Evolutionary conservation across 2,329 filamentous ascomycete genomes (phyloP).

Genomic region (Penicillium sp.): DNA sequence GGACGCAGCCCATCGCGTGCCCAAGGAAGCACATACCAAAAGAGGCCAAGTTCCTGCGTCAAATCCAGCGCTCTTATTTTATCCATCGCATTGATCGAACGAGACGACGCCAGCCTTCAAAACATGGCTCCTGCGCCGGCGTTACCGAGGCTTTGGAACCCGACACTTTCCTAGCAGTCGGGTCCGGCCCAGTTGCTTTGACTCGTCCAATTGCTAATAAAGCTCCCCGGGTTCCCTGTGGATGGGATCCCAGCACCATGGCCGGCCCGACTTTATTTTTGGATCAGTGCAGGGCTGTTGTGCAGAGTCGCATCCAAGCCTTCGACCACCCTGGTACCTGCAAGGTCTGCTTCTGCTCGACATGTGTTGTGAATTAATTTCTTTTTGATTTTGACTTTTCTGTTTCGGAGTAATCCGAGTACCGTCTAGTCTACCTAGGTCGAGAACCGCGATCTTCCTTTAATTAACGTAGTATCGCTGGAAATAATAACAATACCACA

Average conservation of each 20-base stretch:
- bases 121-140: constrained; percentile 15
- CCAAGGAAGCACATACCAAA: too few species aligned
- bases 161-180: constrained; percentile 18
- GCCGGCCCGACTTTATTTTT: constrained; percentile 11
- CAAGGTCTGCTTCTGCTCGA: too few species aligned
- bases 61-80: too few species aligned
- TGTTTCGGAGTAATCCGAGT: constrained; percentile 14
- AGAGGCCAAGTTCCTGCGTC: too few species aligned
- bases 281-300: constrained; percentile 7
- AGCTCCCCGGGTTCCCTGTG: constrained; percentile 11
- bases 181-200: constrained; percentile 15
- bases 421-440: constrained; percentile 2
- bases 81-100: not conserved
- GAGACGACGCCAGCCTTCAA: constrained; percentile 3
- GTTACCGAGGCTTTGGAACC: constrained; percentile 22
- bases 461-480: too few species aligned
- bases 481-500: too few species aligned
- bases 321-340: too few species aligned
- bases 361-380: not conserved
- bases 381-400: not conserved
- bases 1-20: not conserved
- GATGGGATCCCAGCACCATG: constrained; percentile 17
- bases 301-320: constrained; percentile 1
- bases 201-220: constrained; percentile 17
- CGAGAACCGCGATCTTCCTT: not conserved